phyloP scores from a whole-genome alignment of 768 basidiomycete species.

The Pleurotus sapidus region DNA sequence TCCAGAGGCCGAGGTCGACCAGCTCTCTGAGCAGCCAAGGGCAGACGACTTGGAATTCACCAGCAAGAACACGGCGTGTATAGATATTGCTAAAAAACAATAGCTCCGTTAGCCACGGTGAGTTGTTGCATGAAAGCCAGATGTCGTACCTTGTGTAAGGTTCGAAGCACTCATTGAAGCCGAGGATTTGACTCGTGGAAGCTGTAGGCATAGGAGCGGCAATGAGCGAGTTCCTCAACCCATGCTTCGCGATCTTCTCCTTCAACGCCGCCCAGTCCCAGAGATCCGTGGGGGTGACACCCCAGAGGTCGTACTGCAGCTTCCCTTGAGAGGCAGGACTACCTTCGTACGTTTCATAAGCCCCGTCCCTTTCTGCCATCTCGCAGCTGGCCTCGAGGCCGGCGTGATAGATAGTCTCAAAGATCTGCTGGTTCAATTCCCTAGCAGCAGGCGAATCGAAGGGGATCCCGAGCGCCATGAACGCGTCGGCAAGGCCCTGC shows the following conservation, averaged over 20 bases:
- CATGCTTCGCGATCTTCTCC: slow-evolving; percentile 76
- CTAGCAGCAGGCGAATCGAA: slow-evolving; percentile 90
- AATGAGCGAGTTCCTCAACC: slow-evolving; percentile 87
- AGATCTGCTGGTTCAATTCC: slow-evolving; percentile 90
- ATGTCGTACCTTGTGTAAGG: slow-evolving; percentile 85
- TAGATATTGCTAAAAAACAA: slow-evolving; percentile 84
- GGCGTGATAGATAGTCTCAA: slow-evolving; percentile 98
- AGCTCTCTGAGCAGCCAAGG: slow-evolving; percentile 99
- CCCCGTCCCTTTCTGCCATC: slow-evolving; percentile 72
- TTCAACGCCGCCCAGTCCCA: slow-evolving; percentile 96
- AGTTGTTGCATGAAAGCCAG: background rate
- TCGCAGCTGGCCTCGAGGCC: slow-evolving; percentile 90
- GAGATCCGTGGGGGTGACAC: slow-evolving; percentile 79
- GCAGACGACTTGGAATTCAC: slow-evolving; percentile 99
- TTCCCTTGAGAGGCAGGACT: slow-evolving; percentile 87
- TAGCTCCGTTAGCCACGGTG: background rate
- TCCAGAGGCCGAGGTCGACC: slow-evolving; percentile 92
- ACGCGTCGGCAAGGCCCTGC: slow-evolving; percentile 95
- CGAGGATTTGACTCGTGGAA: slow-evolving; percentile 96
- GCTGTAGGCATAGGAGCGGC: slow-evolving; percentile 99
- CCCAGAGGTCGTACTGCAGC: slow-evolving; percentile 96
- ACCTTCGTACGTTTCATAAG: slow-evolving; percentile 88
- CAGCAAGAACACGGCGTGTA: slow-evolving; percentile 97
- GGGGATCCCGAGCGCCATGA: slow-evolving; percentile 95
- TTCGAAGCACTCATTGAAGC: slow-evolving; percentile 99